phyloP scores from a whole-genome alignment of 129 eudicot species.

The Pittosporum tobira region DNA sequence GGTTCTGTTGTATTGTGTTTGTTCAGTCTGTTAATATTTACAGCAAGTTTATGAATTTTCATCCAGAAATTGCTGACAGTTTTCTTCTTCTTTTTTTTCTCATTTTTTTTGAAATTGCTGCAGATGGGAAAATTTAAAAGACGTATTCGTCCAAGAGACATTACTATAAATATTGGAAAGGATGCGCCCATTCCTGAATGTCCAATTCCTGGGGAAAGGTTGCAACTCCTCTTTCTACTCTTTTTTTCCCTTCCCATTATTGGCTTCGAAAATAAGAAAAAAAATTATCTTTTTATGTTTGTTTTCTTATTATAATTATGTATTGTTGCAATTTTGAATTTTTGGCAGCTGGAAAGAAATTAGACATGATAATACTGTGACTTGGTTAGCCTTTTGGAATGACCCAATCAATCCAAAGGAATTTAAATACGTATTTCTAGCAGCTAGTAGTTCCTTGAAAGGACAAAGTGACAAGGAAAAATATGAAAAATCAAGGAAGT shows the following conservation, averaged over 20 bases:
- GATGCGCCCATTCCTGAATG: conserved; percentile 90
- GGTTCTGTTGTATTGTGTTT: too few relatives aligned
- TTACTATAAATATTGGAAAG: conserved; percentile 77
- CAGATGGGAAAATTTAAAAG: conserved; percentile 92
- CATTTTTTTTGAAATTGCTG: background rate
- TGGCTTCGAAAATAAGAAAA: background rate
- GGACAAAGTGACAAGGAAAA: conserved; percentile 98
- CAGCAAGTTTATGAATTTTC: too few relatives aligned
- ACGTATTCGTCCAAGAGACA: conserved; percentile 73
- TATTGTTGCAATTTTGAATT: background rate
- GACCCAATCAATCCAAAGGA: conserved; percentile 89
- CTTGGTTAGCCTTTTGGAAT: conserved; percentile 95
- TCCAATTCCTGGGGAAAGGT: conserved; percentile 87
- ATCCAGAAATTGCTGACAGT: too few relatives aligned
- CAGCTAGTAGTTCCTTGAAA: conserved; percentile 86
- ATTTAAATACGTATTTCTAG: conserved; percentile 85
- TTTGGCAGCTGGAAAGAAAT: conserved; percentile 91
- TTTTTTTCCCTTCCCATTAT: background rate
- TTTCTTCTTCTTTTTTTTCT: too few relatives aligned
- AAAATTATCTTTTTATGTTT: background rate
- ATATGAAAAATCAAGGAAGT: conserved; percentile 80
- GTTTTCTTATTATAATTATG: background rate
- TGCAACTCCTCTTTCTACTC: background rate
- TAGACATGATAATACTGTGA: conserved; percentile 90
- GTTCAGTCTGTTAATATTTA: too few relatives aligned